Base-by-base conservation (phyloP, 2,329 filamentous ascomycete species). In the Drechslerella stenobrocha region DNA sequence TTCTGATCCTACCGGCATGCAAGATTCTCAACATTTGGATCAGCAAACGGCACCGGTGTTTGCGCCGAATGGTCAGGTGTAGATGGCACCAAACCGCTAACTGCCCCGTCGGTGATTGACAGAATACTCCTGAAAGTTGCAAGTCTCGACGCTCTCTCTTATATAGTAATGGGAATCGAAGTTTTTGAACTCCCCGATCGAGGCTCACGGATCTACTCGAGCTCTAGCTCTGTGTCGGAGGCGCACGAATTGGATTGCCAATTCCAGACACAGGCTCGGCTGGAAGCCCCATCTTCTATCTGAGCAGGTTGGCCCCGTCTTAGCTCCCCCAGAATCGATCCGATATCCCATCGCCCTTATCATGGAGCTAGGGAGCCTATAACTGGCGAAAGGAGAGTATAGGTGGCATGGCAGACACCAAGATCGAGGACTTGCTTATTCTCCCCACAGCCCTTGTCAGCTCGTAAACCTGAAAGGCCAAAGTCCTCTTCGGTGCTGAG, bases 251-350 rank as follows among this genome's bases (percentile, higher is more conserved):
- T 67, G 50, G 35, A 60, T 67, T 67, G 50, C 63, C 55, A 55
- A 56, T 55, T 67, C 55, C 44, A 67, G 63, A 67, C 59, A 60
- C 55, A 67, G 59, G 63, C 63, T 67, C 63, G 63, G 63, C 28
- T 67, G 63, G 63, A 55, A 60, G 37, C 63, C 63, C 63, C 63
- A 67, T 60, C 50, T 60, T 67, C 53, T 55, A 55, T 56, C 55
- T 67, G 63, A 51, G 55, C 55, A 51, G 52, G 55, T 60, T 55
- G 55, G 59, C 50, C 55, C 59, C 48, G 55, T 55, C 55, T 67
- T 67, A 42, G 63, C 44, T 47, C 20, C 61, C 53, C 48, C 47
- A 57, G 53, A 50, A 42, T n/a, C 13, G 18, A 42, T 42, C 37
- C 37, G 37, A 18, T 7, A 42, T 42, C 22, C 22, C 37, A 42